Evolutionary conservation across 352 stramenopile species (phyloP).

Genomic region (Pseudoperonospora humuli): DNA sequence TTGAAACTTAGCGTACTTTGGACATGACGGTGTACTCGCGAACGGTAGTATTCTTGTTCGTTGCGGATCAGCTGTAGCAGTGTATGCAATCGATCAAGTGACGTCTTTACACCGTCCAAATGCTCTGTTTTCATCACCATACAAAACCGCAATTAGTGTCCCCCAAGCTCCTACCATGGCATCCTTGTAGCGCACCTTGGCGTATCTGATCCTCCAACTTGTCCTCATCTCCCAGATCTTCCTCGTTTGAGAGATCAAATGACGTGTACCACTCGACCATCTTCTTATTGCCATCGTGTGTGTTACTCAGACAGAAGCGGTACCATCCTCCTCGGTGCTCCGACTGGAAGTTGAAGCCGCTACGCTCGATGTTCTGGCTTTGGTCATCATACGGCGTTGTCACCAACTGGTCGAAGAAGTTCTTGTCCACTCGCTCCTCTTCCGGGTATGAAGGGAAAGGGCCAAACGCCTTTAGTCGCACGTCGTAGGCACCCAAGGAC

Average conservation of each 20-base stretch:
- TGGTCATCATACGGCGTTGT: constrained; percentile 45
- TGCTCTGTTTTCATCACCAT: constrained; percentile 36
- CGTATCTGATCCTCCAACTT: constrained; percentile 55
- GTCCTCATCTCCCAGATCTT: constrained; percentile 69
- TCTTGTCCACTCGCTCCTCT: constrained; percentile 39
- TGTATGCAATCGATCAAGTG: constrained; percentile 48
- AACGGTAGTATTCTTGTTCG: constrained; percentile 74
- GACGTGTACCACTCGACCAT: constrained; percentile 77
- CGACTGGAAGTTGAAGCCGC: constrained; percentile 83
- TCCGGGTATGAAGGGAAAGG: constrained; percentile 47
- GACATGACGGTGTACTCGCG: constrained; percentile 57
- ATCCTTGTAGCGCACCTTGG: constrained; percentile 34
- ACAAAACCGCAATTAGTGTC: neutral
- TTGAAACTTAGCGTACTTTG: constrained; percentile 51
- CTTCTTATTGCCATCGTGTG: constrained; percentile 59
- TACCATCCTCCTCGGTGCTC: constrained; percentile 81
- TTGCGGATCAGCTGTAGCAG: constrained; percentile 65
- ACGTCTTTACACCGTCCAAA: constrained; percentile 56
- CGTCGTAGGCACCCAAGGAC: constrained; percentile 61
- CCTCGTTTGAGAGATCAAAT: constrained; percentile 68
- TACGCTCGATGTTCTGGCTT: constrained; percentile 75
- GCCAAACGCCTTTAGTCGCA: constrained; percentile 66
- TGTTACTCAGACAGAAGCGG: constrained; percentile 80
- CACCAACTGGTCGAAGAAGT: constrained; percentile 76
- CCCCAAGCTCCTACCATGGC: neutral